phyloP scores from a whole-genome alignment of 1,139 yeast genomes.

The Nakaseomyces uthaithaninus region DNA sequence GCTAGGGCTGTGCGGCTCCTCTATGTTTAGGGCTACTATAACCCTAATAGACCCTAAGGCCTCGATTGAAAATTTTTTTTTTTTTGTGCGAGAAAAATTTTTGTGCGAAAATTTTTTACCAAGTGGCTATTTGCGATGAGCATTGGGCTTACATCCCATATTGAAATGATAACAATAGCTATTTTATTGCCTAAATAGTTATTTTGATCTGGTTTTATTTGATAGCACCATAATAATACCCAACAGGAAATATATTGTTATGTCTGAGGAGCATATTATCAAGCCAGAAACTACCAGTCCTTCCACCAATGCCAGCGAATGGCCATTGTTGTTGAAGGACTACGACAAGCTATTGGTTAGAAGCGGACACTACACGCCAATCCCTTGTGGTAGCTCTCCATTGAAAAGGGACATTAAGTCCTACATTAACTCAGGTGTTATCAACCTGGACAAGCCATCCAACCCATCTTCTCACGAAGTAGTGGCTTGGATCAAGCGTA shows the following conservation, averaged over 20 bases:
- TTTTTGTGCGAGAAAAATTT: slow-evolving; percentile 7
- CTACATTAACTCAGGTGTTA: slow-evolving; percentile 89
- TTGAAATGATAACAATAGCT: background rate
- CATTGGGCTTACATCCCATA: background rate
- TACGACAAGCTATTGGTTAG: slow-evolving; percentile 90
- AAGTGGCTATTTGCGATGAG: slow-evolving; percentile 4
- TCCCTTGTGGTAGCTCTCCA: slow-evolving; percentile 92
- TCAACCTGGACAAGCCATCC: slow-evolving; percentile 94
- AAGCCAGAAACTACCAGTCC: slow-evolving; percentile 84
- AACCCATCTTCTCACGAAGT: slow-evolving; percentile 98
- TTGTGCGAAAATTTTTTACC: slow-evolving; percentile 6
- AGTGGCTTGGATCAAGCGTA: slow-evolving; percentile 98
- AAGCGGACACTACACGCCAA: slow-evolving; percentile 94
- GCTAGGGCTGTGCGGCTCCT: too few relatives aligned
- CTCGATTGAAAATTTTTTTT: background rate
- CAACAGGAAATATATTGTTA: slow-evolving; percentile 11
- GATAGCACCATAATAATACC: background rate
- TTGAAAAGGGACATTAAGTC: slow-evolving; percentile 86
- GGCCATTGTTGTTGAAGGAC: slow-evolving; percentile 93
- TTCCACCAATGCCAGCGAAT: slow-evolving; percentile 77
- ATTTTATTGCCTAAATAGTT: background rate
- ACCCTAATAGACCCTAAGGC: too few relatives aligned
- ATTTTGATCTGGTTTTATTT: background rate
- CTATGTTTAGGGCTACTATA: too few relatives aligned
- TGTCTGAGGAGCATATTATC: slow-evolving; percentile 70